Evolutionary conservation across 345 rosid genomes (phyloP), one percentile per base, ranked within the genome.

Genomic region (Microthlaspi erraticum): DNA sequence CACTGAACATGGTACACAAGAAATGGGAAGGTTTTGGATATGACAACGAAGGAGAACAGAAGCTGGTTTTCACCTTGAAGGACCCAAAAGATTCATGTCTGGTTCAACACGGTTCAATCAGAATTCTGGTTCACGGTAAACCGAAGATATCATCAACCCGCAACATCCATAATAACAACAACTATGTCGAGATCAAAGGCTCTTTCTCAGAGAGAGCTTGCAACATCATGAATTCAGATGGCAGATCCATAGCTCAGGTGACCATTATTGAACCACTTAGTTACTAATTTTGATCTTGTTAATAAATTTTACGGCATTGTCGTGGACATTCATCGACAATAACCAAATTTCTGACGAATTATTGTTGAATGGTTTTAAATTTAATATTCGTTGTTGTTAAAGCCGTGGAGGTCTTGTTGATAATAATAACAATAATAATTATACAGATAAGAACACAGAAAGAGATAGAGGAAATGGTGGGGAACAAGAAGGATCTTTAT

Each of bases 21-120:
- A 87, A 78, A 69, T 90, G 97, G 97, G 88, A 83, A 65, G 89
- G 90, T 31, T 90, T 85, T 77, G 69, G 71, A 19, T 84, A 33
- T 14, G 87, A 83, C 18, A 86, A 87, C 1, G 83, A 85, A 81
- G 94, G 89, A 57, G 20, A 75, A 38, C 81, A 81, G 64, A 88
- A 69, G 68, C 53, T 70, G 60, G 89, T 82, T 23, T 93, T 93
- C 80, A 83, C 80, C 20, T 57, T 90, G 34, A 88, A 86, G 60
- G 92, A 90, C 20, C 89, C 90, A 5, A 70, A 69, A 2, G 53
- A 63, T 4, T 77, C 87, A 10, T 92, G 86, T 59, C 64, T 83
- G 20, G 69, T 60, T 20, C 74, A 67, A 65, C 79, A 65, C 77
- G 69, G 68, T 39, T 45, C 76, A 10, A 82, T 87, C 61, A 73